A percentile compares a stretch with the other conserved stretches of the same genome.
These are phyloP conservation scores for Penicillium ucsense DNA, from an alignment of 495 filamentous ascomycete genomes.

Conservation along the genomic window DNA sequence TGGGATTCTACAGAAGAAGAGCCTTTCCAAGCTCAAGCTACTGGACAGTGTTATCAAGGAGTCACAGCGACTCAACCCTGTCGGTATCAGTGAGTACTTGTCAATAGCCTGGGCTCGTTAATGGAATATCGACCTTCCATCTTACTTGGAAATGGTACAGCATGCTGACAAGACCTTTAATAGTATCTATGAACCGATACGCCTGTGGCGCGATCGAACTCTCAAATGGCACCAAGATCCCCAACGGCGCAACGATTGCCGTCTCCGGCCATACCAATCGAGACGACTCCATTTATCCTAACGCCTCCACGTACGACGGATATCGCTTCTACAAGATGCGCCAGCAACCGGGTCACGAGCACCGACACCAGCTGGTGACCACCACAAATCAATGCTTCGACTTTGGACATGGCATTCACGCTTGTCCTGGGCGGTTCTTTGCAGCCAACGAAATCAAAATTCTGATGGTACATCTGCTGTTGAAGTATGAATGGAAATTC, in stretches of 20 bases:
- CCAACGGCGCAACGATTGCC: slow-evolving; percentile 24
- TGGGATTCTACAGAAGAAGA: slow-evolving; percentile 37
- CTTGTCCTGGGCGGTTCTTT: slow-evolving; percentile 47
- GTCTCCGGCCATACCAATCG: slow-evolving; percentile 24
- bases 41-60: slow-evolving; percentile 39
- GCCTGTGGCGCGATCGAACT: slow-evolving; percentile 22
- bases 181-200: slow-evolving; percentile 36
- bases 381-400: slow-evolving; percentile 33
- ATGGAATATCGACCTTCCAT: no score
- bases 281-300: slow-evolving; percentile 34
- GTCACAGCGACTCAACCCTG: slow-evolving; percentile 22
- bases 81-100: slow-evolving; percentile 19
- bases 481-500: slow-evolving; percentile 48
- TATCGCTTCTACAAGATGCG: slow-evolving; percentile 38
- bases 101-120: no score
- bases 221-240: slow-evolving; percentile 24
- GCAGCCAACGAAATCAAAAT: slow-evolving; percentile 42
- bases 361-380: slow-evolving; percentile 34
- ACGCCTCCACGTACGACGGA: slow-evolving; percentile 35
- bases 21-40: slow-evolving; percentile 39
- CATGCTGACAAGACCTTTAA: neutral
- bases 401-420: slow-evolving; percentile 44
- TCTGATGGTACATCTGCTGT: slow-evolving; percentile 31
- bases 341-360: slow-evolving; percentile 32
- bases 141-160: no score